Base-by-base conservation (phyloP, 352 stramenopile species). In the Ophiocytium majus region DNA sequence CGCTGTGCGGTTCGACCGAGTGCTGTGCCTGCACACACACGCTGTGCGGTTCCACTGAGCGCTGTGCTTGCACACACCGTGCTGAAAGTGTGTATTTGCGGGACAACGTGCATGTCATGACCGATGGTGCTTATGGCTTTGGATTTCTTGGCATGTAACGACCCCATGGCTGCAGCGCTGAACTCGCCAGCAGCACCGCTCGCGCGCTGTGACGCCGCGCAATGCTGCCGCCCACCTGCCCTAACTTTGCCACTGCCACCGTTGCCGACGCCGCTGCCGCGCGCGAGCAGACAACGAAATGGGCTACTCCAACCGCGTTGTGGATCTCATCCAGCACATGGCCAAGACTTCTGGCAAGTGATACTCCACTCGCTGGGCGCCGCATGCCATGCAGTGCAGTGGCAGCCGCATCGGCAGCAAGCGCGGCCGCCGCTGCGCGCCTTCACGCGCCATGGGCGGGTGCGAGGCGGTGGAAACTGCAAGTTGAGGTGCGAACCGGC, bases 281-380 rank as follows among this genome's bases (percentile, higher is more conserved):
- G 81, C 76, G 23, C 83, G 57, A 63, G 82, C 36, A 63, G 83
- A 86, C 63, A 86, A 86, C 78, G 81, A 89, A 49, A 87, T 92
- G 92, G 94, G 94, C 83, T 98, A 98, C 93, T 94, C 90, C 80
- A 92, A 91, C 91, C 93, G 94, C 85, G 91, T 97, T 75, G 84
- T 97, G 81, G 94, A 98, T 89, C 91, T 98, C 85, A 95, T 97
- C 82, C 90, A 92, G 90, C 92, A 97, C 93, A 97, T 98, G 57
- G 79, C 84, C n/a, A n/a, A n/a, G n/a, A n/a, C n/a, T n/a, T n/a
- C n/a, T n/a, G n/a, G n/a, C n/a, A n/a, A n/a, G n/a, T n/a, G n/a
- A n/a, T n/a, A n/a, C n/a, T n/a, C n/a, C n/a, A n/a, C n/a, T n/a
- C n/a, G n/a, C n/a, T n/a, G n/a, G n/a, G n/a, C n/a, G n/a, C n/a